Evolutionary conservation across 2,329 filamentous ascomycete species (phyloP), one percentile per base, ranked within the genome.

Genomic region (Gliomastix tumulicola): DNA sequence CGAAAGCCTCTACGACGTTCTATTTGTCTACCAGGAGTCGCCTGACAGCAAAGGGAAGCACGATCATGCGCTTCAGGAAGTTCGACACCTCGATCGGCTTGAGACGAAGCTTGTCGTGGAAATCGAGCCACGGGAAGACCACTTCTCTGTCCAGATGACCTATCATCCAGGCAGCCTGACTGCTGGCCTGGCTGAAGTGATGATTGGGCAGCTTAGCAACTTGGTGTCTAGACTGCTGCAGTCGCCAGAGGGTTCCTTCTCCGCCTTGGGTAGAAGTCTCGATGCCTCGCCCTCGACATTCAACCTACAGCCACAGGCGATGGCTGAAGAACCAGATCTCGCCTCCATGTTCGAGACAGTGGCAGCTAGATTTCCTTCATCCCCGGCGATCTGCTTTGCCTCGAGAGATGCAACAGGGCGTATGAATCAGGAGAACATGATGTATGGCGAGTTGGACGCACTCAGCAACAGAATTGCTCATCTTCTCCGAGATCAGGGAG

Each of bases 21-120:
- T 95, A 0, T 82, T 94, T 48, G 80, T 89, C 1, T 96, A 89
- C 68, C 89, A 96, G 48, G 82, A 94, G 50, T 84, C 81, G 1
- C 63, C 83, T 2, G 44, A 46, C 4, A 52, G 50, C 59, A 64
- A 50, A 62, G 48, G 47, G 49, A 43, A 19, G 35, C 35, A 30
- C 15, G 43, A 21, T 2, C 47, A 56, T 4, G 23, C 53, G 3
- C 63, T 90, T 1, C 56, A 50, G 9, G 66, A 88, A 37, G 53
- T 75, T 0, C 68, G 72, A 19, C 78, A 83, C 36, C 57, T 70
- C 6, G 89, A 96, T 51, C 74, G 76, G 17, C 64, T 92, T 7
- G 88, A 94, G 51, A 88, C 86, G 30, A 79, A 76, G 38, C 52
- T 94, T 2, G 71, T 89, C 3, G 53, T 94, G 7, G 88, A 95